phyloP scores from a whole-genome alignment of 2,329 filamentous ascomycete genomes.

The Fusarium miscanthi region DNA sequence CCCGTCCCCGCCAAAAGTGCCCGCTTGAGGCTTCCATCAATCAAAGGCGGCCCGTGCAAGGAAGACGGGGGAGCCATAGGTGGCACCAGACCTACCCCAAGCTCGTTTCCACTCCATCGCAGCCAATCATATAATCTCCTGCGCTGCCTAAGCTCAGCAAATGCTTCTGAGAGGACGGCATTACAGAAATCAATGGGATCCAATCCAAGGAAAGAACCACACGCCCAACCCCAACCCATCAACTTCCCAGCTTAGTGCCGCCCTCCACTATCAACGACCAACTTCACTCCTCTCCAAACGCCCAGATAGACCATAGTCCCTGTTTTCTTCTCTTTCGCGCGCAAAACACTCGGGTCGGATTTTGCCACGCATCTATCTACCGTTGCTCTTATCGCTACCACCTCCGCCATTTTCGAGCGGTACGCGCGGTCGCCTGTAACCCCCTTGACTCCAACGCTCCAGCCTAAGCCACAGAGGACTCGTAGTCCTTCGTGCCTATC shows the following conservation, averaged over 20 bases:
- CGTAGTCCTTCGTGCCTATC: slow-evolving; percentile 27
- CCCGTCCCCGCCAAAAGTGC: slow-evolving; percentile 33
- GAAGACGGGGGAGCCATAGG: slow-evolving; percentile 36
- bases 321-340: slow-evolving; percentile 34
- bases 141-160: slow-evolving; percentile 15
- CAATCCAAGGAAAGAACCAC: slow-evolving; percentile 37
- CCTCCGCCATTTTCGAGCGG: slow-evolving; percentile 45
- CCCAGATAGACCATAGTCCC: slow-evolving; percentile 39
- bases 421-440: slow-evolving; percentile 47
- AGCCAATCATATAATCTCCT: slow-evolving; percentile 51
- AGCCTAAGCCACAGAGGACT: slow-evolving; percentile 29
- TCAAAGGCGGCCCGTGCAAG: slow-evolving; percentile 31
- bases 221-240: slow-evolving; percentile 42
- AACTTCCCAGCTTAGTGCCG: slow-evolving; percentile 36
- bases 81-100: slow-evolving; percentile 33
- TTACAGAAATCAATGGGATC: slow-evolving; percentile 31
- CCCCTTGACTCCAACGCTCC: slow-evolving; percentile 34
- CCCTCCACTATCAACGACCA: slow-evolving; percentile 43
- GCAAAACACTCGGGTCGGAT: slow-evolving; percentile 24
- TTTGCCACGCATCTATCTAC: slow-evolving; percentile 16
- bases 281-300: slow-evolving; percentile 45
- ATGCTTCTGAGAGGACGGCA: slow-evolving; percentile 14
- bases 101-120: slow-evolving; percentile 26
- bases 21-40: slow-evolving; percentile 25
- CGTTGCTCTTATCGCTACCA: slow-evolving; percentile 14